Percentiles rank a stretch among this genome's conserved stretches.
These are phyloP conservation scores for Leptodermis oblonga DNA, from an alignment of 257 asterid species.

Conservation along the genomic window DNA sequence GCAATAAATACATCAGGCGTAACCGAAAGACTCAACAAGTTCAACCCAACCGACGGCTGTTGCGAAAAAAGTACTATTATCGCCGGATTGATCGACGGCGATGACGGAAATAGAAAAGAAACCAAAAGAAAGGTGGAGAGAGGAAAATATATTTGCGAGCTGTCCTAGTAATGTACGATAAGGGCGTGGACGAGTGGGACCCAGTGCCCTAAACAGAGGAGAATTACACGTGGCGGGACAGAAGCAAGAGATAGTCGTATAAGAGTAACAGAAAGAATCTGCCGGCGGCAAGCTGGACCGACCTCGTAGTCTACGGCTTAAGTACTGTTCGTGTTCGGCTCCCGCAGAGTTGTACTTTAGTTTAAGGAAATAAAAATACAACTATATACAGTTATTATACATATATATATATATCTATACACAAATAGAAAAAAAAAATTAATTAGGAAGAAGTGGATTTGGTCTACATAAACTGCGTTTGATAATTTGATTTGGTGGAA, in stretches of 20 bases:
- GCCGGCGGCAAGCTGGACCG: conserved; percentile 31
- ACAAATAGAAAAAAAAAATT: too few relatives aligned
- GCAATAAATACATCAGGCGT: conserved; percentile 33
- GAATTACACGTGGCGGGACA: conserved; percentile 40
- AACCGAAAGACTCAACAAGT: conserved; percentile 17
- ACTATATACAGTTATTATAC: too few relatives aligned
- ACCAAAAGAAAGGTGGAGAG: not conserved
- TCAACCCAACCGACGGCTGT: not conserved
- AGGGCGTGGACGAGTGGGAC: conserved; percentile 24
- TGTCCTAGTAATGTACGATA: conserved; percentile 5
- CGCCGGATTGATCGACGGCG: conserved; percentile 58
- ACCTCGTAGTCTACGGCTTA: not conserved
- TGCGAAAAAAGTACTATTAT: not conserved
- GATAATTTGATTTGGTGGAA: too few relatives aligned
- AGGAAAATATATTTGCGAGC: conserved; percentile 17
- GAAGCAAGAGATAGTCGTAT: not conserved
- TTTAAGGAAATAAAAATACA: too few relatives aligned
- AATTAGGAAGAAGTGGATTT: too few relatives aligned
- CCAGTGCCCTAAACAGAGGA: not conserved
- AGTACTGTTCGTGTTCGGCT: not conserved
- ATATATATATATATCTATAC: too few relatives aligned
- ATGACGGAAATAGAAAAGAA: conserved; percentile 6
- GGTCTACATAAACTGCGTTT: too few relatives aligned
- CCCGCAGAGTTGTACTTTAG: too few relatives aligned
- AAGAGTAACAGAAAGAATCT: too few relatives aligned